Evolutionary conservation across 371 early-diverging fungal species (phyloP).

Genomic region (Conidiobolus incongruus): DNA sequence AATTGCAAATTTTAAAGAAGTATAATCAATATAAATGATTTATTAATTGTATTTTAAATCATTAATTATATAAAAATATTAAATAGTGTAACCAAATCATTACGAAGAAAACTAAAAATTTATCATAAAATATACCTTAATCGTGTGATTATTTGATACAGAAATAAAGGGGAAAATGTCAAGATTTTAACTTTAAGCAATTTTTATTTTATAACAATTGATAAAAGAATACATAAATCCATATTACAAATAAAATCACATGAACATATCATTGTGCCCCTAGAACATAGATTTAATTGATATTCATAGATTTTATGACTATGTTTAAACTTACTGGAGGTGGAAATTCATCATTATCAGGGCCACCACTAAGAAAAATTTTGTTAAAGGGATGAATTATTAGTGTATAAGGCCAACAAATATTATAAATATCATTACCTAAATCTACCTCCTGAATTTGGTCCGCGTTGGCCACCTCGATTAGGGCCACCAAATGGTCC

Average conservation of each 20-base stretch:
- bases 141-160: too few relatives aligned
- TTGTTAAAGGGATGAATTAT: not conserved
- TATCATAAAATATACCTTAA: too few relatives aligned
- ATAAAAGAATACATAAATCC: too few relatives aligned
- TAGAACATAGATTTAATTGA: conserved; percentile 7
- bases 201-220: too few relatives aligned
- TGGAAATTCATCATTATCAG: conserved; percentile 49
- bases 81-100: too few relatives aligned
- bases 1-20: too few relatives aligned
- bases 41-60: too few relatives aligned
- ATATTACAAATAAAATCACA: conserved; percentile 16
- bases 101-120: too few relatives aligned
- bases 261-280: conserved; percentile 40
- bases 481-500: conserved; percentile 39
- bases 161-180: too few relatives aligned
- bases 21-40: too few relatives aligned
- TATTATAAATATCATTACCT: conserved; percentile 5
- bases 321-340: conserved; percentile 31
- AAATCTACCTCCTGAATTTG: conserved; percentile 9
- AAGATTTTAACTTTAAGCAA: too few relatives aligned
- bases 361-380: conserved; percentile 24
- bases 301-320: not conserved
- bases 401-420: conserved; percentile 3
- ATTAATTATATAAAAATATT: too few relatives aligned
- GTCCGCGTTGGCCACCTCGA: conserved; percentile 14